A percentile compares a stretch with the other conserved stretches of the same genome.
phyloP scores from a whole-genome alignment of 768 basidiomycete species.

The Termitomyces sp. region DNA sequence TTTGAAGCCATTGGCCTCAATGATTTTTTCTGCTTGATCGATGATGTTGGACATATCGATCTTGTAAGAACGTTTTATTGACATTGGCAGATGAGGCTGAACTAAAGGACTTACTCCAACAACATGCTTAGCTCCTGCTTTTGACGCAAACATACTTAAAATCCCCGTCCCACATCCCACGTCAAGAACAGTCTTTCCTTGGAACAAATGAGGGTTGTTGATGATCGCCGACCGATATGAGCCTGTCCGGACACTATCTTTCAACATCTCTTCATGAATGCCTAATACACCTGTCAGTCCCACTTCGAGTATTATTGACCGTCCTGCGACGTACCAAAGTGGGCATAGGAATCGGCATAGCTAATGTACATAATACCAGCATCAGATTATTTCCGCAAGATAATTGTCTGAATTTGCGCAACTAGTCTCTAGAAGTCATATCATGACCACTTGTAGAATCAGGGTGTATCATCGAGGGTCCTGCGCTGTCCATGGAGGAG shows the following conservation, averaged over 20 bases:
- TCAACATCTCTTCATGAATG: slow-evolving; percentile 99
- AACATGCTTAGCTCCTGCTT: slow-evolving; percentile 90
- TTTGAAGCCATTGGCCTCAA: slow-evolving; percentile 94
- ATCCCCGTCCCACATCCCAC: slow-evolving; percentile 99
- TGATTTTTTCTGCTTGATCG: slow-evolving; percentile 96
- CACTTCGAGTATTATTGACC: not conserved
- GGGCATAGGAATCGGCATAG: slow-evolving; percentile 95
- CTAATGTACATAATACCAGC: slow-evolving; percentile 37
- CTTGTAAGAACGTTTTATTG: slow-evolving; percentile 32
- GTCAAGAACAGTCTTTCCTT: slow-evolving; percentile 94
- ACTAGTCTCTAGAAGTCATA: slow-evolving; percentile 91
- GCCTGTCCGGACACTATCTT: slow-evolving; percentile 91
- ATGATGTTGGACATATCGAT: slow-evolving; percentile 99
- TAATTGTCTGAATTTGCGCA: slow-evolving; percentile 35
- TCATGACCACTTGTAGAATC: slow-evolving; percentile 24
- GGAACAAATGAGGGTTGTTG: slow-evolving; percentile 93
- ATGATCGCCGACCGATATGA: slow-evolving; percentile 94
- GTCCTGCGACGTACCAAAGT: slow-evolving; percentile 61
- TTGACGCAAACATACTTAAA: slow-evolving; percentile 96
- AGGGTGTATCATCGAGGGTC: slow-evolving; percentile 22
- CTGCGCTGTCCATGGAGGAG: slow-evolving; percentile 20
- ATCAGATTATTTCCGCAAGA: slow-evolving; percentile 29
- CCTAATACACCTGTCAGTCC: slow-evolving; percentile 39
- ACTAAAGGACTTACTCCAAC: slow-evolving; percentile 63
- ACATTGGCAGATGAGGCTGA: slow-evolving; percentile 1